Percentiles rank a stretch among this genome's conserved stretches.
Conservation (phyloP, 768 basidiomycete genomes). For the Kondoa malvinella region DNA sequence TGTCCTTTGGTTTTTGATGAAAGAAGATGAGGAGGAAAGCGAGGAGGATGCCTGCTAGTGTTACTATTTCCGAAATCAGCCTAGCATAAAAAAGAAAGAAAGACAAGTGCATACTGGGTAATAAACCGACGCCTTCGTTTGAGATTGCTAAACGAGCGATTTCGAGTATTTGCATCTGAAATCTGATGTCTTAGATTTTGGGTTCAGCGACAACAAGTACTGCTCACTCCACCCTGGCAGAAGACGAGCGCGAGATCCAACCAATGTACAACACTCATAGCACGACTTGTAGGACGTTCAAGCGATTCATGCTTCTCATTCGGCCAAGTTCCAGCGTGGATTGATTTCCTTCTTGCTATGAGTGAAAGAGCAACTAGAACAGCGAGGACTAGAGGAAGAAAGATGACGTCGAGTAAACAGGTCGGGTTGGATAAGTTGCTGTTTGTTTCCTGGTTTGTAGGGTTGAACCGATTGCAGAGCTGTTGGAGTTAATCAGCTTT, state of each 20-base stretch:
- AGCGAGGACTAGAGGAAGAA: not conserved
- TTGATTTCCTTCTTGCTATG: too few relatives aligned
- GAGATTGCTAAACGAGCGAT: not conserved
- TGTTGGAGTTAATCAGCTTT: not conserved
- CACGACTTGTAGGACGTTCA: too few relatives aligned
- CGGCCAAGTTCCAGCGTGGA: too few relatives aligned
- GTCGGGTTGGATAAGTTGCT: not conserved
- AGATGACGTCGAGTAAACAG: conserved; percentile 2
- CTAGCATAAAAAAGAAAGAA: not conserved
- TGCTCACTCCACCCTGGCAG: not conserved
- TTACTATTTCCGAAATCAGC: not conserved
- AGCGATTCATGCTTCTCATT: too few relatives aligned
- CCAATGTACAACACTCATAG: not conserved
- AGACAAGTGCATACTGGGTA: not conserved
- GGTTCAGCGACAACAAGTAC: too few relatives aligned
- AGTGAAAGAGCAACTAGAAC: too few relatives aligned
- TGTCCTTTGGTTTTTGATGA: not conserved
- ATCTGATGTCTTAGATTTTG: too few relatives aligned
- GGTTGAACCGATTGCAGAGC: not conserved
- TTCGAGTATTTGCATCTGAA: not conserved
- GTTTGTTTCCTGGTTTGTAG: not conserved
- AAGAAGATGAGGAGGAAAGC: not conserved
- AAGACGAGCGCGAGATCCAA: not conserved
- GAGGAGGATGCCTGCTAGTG: not conserved
- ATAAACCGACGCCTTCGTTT: conserved; percentile 2